A percentile compares a stretch with the other conserved stretches of the same genome.
Conservation (phyloP, 495 filamentous ascomycete species). For the Penicillium maclennaniae region DNA sequence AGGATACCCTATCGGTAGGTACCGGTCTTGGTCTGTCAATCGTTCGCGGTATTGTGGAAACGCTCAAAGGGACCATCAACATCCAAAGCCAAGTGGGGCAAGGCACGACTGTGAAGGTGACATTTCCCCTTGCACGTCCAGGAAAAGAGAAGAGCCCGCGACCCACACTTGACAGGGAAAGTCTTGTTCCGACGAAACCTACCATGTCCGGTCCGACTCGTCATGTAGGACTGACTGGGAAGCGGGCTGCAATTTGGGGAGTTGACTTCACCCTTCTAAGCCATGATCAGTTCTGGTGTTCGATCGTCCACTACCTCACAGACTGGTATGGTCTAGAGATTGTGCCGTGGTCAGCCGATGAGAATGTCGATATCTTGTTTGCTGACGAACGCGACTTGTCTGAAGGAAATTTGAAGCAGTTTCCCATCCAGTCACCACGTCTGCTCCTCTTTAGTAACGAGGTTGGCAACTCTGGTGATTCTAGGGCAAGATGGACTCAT, state of each 20-base stretch:
- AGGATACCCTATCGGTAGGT: constrained; percentile 42
- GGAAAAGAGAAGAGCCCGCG: not conserved
- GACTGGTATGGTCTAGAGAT: constrained; percentile 36
- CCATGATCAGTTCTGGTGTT: not conserved
- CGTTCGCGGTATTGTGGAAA: constrained; percentile 37
- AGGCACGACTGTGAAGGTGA: constrained; percentile 49
- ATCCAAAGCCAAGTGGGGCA: constrained; percentile 35
- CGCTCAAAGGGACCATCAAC: constrained; percentile 39
- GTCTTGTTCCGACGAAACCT: not conserved
- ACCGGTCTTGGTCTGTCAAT: constrained; percentile 45
- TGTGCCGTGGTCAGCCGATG: constrained; percentile 23
- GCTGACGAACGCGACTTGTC: constrained; percentile 30
- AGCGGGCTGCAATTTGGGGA: not conserved
- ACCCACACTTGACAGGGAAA: not conserved
- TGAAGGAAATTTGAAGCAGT: not conserved
- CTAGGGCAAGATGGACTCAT: constrained; percentile 17
- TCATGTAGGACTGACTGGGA: not conserved
- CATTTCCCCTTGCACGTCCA: constrained; percentile 24
- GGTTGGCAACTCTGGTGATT: not conserved
- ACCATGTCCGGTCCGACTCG: not conserved
- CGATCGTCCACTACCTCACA: constrained; percentile 24
- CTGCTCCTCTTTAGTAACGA: not conserved
- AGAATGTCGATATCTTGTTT: constrained; percentile 30
- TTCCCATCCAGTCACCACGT: constrained; percentile 18
- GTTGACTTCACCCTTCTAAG: not conserved